Evolutionary conservation across 805 yeast species (phyloP).

Genomic region (Cyberlindnera maclurae): DNA sequence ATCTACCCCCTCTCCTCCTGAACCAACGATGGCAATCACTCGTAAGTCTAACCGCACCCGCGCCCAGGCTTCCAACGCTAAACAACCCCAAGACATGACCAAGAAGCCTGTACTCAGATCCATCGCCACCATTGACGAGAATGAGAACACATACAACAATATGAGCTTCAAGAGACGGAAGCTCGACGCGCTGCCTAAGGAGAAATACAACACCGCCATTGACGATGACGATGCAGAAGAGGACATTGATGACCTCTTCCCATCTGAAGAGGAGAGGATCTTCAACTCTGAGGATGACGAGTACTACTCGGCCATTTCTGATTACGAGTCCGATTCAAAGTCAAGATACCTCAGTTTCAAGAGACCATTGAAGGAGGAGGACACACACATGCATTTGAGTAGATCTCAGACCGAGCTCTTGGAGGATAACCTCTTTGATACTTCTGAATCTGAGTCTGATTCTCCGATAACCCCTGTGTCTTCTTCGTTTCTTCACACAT

Average conservation of each 20-base stretch:
- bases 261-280: slow-evolving; percentile 19
- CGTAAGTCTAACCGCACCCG: slow-evolving; percentile 25
- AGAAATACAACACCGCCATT: slow-evolving; percentile 4
- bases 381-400: slow-evolving; percentile 8
- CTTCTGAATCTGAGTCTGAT: slow-evolving; percentile 14
- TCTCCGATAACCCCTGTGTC: slow-evolving; percentile 12
- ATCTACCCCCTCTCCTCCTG: neutral
- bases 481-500: slow-evolving; percentile 6
- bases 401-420: slow-evolving; percentile 8
- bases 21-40: slow-evolving; percentile 15
- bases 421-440: slow-evolving; percentile 13
- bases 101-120: slow-evolving; percentile 24
- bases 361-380: slow-evolving; percentile 14
- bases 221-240: slow-evolving; percentile 16
- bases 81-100: slow-evolving; percentile 17
- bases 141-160: slow-evolving; percentile 23
- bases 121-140: slow-evolving; percentile 23
- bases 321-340: slow-evolving; percentile 11
- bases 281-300: slow-evolving; percentile 24
- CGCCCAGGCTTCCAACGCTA: slow-evolving; percentile 22
- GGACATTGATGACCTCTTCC: slow-evolving; percentile 3
- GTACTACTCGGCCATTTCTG: slow-evolving; percentile 21
- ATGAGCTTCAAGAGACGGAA: slow-evolving; percentile 23
- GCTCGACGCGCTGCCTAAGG: slow-evolving; percentile 2
- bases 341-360: slow-evolving; percentile 12